A percentile compares a stretch with the other conserved stretches of the same genome.
Evolutionary conservation across 345 rosid species (phyloP).

Genomic region (Streptanthus diversifolius): DNA sequence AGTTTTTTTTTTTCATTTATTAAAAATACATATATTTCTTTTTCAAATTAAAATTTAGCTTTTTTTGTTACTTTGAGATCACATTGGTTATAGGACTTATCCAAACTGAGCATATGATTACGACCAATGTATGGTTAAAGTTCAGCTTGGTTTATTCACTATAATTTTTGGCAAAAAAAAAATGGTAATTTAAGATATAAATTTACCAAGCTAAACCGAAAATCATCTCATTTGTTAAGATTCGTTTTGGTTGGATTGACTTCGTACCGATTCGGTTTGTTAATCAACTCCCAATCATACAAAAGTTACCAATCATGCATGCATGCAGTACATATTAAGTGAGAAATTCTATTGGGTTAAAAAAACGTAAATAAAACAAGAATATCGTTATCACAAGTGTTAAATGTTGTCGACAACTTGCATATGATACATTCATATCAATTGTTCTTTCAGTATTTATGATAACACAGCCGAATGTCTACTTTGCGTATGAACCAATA

Average conservation of each 20-base stretch:
- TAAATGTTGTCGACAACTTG: slow-evolving; percentile 33
- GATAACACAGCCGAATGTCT: neutral
- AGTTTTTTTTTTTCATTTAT: neutral
- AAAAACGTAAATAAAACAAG: slow-evolving; percentile 5
- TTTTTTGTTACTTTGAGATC: neutral
- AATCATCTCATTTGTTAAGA: neutral
- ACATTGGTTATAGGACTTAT: neutral
- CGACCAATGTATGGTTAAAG: neutral
- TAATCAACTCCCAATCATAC: neutral
- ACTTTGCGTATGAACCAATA: slow-evolving; percentile 28
- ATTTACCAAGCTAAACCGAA: neutral
- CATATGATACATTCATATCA: slow-evolving; percentile 26
- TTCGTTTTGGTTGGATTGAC: neutral
- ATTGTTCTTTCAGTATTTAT: slow-evolving; percentile 27
- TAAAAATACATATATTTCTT: neutral
- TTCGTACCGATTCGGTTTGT: neutral
- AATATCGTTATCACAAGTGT: slow-evolving; percentile 30
- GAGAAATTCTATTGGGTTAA: neutral
- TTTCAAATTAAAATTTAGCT: neutral
- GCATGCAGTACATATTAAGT: neutral
- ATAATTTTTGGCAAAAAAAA: neutral
- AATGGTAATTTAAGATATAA: neutral
- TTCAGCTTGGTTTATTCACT: neutral
- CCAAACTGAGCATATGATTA: neutral
- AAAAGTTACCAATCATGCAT: neutral